phyloP scores from a whole-genome alignment of 306 rosid genomes.

The Trifolium fragiferum region DNA sequence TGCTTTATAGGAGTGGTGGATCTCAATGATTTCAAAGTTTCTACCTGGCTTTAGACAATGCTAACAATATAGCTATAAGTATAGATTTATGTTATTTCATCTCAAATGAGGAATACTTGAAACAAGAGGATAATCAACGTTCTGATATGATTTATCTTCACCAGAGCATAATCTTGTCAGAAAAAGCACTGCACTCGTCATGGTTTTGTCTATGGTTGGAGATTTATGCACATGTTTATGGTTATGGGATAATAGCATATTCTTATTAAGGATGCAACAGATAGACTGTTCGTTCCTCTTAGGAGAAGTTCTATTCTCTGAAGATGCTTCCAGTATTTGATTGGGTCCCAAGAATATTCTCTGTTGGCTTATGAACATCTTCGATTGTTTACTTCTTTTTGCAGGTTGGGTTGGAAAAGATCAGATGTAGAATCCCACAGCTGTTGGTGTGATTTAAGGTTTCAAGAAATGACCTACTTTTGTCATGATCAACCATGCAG shows the following conservation, averaged over 20 bases:
- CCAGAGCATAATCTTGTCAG: slow-evolving; percentile 35
- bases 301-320: slow-evolving; percentile 51
- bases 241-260: slow-evolving; percentile 39
- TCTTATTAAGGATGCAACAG: slow-evolving; percentile 48
- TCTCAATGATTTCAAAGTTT: slow-evolving; percentile 48
- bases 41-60: slow-evolving; percentile 45
- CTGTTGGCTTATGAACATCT: slow-evolving; percentile 60
- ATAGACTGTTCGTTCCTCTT: slow-evolving; percentile 46
- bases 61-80: slow-evolving; percentile 40
- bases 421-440: slow-evolving; percentile 56
- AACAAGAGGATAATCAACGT: slow-evolving; percentile 30
- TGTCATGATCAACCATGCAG: slow-evolving; percentile 71
- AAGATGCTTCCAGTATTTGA: slow-evolving; percentile 70
- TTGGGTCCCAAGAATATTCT: slow-evolving; percentile 59
- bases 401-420: slow-evolving; percentile 77
- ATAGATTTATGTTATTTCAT: slow-evolving; percentile 35
- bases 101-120: slow-evolving; percentile 36
- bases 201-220: slow-evolving; percentile 47
- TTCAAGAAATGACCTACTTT: slow-evolving; percentile 74
- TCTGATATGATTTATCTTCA: slow-evolving; percentile 43
- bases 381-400: slow-evolving; percentile 63
- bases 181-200: slow-evolving; percentile 32
- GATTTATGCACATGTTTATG: slow-evolving; percentile 42
- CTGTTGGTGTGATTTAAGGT: slow-evolving; percentile 71
- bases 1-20: slow-evolving; percentile 53